Percentiles rank a stretch among this genome's conserved stretches.
phyloP scores from a whole-genome alignment of 768 basidiomycete genomes.

The Kwoniella dejecticola region DNA sequence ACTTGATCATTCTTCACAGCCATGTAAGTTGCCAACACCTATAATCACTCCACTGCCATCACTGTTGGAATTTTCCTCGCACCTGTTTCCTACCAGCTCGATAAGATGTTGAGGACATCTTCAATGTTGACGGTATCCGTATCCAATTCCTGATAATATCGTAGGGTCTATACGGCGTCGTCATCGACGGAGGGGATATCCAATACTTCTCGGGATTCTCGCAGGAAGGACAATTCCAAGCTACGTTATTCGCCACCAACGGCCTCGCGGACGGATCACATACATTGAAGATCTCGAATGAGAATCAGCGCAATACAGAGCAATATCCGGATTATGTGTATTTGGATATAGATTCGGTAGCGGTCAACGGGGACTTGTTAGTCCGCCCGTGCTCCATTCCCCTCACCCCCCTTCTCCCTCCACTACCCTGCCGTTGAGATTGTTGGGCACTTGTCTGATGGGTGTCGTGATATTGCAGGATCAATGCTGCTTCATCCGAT shows the following conservation, averaged over 20 bases:
- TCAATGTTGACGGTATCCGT: too few relatives aligned
- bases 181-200: conserved; percentile 25
- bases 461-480: too few relatives aligned
- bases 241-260: conserved; percentile 36
- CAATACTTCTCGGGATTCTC: conserved; percentile 42
- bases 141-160: too few relatives aligned
- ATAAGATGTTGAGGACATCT: too few relatives aligned
- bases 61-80: too few relatives aligned
- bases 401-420: not conserved
- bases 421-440: not conserved
- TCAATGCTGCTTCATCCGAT: not conserved
- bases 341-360: conserved; percentile 42
- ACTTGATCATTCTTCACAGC: conserved; percentile 1
- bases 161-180: conserved; percentile 46
- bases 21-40: conserved; percentile 10
- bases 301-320: conserved; percentile 32
- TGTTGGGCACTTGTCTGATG: too few relatives aligned
- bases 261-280: conserved; percentile 42
- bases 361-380: conserved; percentile 40
- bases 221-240: conserved; percentile 26
- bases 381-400: conserved; percentile 14
- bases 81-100: too few relatives aligned
- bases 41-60: too few relatives aligned
- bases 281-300: conserved; percentile 38
- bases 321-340: conserved; percentile 35